Evolutionary conservation across 1,284 basidiomycete genomes (phyloP), one percentile per base, ranked within the genome.

Genomic region (Sporisorium graminicola): DNA sequence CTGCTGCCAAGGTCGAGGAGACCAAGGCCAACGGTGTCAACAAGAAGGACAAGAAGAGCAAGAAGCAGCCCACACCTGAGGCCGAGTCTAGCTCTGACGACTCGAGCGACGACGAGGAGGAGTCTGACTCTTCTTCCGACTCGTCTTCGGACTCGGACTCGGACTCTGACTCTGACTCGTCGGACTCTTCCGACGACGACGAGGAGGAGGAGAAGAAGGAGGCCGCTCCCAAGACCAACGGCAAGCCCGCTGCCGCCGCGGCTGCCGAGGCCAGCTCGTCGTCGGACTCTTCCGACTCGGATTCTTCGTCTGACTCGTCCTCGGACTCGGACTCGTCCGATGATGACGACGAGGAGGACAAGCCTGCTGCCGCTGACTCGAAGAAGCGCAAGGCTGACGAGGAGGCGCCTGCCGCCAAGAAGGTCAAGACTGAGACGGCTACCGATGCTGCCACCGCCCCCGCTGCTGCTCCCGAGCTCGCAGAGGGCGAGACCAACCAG

Each of bases 371-470:
- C 43, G 77, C 82, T 35, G 73, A 76, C 35, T 73, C 75, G 56
- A 81, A 84, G 69, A 97, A 98, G 88, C 92, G 95, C 84, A 97
- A 98, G 88, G 93, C 93, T 29, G 91, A 91, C 22, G 90, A 91
- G 49, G 89, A 90, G 47, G 86, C 86, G 29, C 88, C 88, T 13
- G 89, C 91, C 42, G 87, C 90, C 54, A 98, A 98, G 89, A 98
- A 96, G 88, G 89, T 88, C 79, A 96, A 95, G 88, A 87, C 91
- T 57, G 88, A 87, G 9, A 71, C 75, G 44, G 74, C 78, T 56
- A 73, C 77, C 46, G 74, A 75, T 47, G 74, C 78, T 58, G 73
- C 77, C 42, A 83, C 79, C 43, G 85, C 79, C 13, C 57, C 46
- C 22, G 62, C 33, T 35, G 57, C 71, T 7, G 52, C 37, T 26